Base-by-base conservation (phyloP, 83 land plant species). In the Thuja plicata region DNA sequence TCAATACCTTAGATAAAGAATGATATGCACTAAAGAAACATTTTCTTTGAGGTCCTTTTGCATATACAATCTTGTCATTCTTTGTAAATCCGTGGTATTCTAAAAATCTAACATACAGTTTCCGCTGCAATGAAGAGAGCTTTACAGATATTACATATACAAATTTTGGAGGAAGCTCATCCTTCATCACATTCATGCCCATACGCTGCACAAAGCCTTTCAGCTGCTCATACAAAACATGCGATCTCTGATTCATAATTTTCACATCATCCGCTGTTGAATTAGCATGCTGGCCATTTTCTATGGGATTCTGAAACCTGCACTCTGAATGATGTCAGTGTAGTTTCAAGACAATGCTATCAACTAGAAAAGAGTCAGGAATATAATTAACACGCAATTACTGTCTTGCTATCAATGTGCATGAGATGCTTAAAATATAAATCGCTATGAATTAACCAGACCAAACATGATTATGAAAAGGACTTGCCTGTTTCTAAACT, bases 251-350 rank as follows among this genome's bases (percentile, higher is more conserved):
- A 73, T 98, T 98, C 99, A 98, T 98, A n/a, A 95, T 92, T 89
- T 94, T 97, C n/a, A 98, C 99, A 94, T 98, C 99, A 40, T 90
- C 92, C 77, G 90, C 35, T 30, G 99, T 98, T 38, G 99, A 97
- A 91, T 98, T 98, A 37, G 95, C 91, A 90, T 96, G 97, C 87
- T 98, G 99, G 12, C 99, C 99, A 91, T 98, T 98, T 87, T 97
- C 99, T 35, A 98, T 98, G 32, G 99, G 99, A 89, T 96, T 97
- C 55, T 97, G 98, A 85, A 98, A 97, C 89, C 99, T 98, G 95
- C 90, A 89, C 17, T 57, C 60, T 50, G 13, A 48, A 66, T 30
- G 16, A 9, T 83, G 32, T 83, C 30, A 30, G 21, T 48, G 43
- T 48, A 4, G 16, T 27, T 30, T 45, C 86, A n/a, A 50, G 30